Evolutionary conservation across 768 basidiomycete genomes (phyloP), one percentile per base, ranked within the genome.

Genomic region (Lactarius psammicola): DNA sequence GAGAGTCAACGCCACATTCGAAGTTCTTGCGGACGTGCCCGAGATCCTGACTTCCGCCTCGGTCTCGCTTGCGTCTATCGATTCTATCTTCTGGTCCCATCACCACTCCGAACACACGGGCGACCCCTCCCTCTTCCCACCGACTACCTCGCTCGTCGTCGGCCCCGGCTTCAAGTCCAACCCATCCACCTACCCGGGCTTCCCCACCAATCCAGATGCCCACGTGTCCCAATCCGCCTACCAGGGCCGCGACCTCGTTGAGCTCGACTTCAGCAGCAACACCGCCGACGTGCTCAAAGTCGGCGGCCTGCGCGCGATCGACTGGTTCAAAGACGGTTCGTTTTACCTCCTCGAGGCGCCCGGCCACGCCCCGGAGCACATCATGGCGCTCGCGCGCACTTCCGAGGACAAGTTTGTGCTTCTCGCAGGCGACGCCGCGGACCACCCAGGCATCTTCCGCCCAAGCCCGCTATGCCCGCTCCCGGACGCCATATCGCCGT

Each of bases 21-120:
- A 63, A 2, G 20, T 38, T 53, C 11, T 18, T 9, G 13, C 49
- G 0, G 49, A 34, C 34, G 44, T 36, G 7, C 5, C 34, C 28
- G 55, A 56, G 9, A 36, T 56, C 8, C 53, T 56, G 1, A 56
- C 53, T 8, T 44, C 53, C 1, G 61, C 61, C n/a, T 62, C 54
- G 6, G 23, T 56, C 17, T 17, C 56, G 4, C 36, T 58, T 30
- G 34, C 62, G 18, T 51, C 62, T 3, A 57, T 64, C 26, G n/a
- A 54, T 23, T 15, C 62, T 8, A 55, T 55, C 34, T 23, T 57
- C n/a, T 57, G 56, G 56, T 57, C 56, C 34, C n/a, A 38, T 38
- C 56, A 57, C 23, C 56, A 57, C 20, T 0, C 2, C 15, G 56
- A 57, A 9, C 56, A 57, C n/a, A n/a, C 4, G 3, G 56, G 36